Evolutionary conservation across 139 green algal species (phyloP).

Genomic region (Nannochloris sp.): DNA sequence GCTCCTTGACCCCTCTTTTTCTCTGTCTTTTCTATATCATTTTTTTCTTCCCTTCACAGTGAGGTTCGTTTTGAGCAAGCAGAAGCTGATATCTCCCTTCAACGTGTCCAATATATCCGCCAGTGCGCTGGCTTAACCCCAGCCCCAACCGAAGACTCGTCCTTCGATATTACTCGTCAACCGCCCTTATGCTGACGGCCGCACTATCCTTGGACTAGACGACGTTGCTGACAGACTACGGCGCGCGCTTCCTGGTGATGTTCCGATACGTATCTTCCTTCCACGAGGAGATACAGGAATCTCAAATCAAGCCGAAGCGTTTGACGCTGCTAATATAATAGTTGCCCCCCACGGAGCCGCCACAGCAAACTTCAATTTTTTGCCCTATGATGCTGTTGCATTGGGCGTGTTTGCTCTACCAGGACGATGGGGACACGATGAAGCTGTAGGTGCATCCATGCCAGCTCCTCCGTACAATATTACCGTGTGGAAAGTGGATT

Average conservation of each 20-base stretch:
- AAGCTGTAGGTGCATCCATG: background rate
- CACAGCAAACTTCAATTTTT: conserved; percentile 7
- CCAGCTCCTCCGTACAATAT: conserved; percentile 1
- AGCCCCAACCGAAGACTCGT: background rate
- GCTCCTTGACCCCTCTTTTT: background rate
- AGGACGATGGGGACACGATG: background rate
- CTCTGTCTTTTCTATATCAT: too few relatives aligned
- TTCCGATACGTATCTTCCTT: background rate
- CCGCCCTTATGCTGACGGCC: conserved; percentile 6
- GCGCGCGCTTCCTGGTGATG: background rate
- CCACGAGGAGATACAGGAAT: background rate
- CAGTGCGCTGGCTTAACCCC: conserved; percentile 4
- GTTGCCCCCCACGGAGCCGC: conserved; percentile 7
- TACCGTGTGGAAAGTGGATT: conserved; percentile 1
- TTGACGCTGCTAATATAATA: background rate
- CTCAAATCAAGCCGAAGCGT: background rate
- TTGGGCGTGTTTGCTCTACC: conserved; percentile 1
- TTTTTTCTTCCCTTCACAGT: too few relatives aligned
- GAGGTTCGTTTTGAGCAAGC: background rate
- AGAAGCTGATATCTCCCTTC: background rate
- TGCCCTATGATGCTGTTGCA: conserved; percentile 2
- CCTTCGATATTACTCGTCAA: conserved; percentile 2
- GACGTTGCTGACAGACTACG: background rate
- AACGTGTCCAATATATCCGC: conserved; percentile 2
- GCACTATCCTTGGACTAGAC: conserved; percentile 5